Percentiles rank a stretch among this genome's conserved stretches.
Evolutionary conservation across 208 protist genomes (phyloP).

Genomic region (Crithidia thermophila): DNA sequence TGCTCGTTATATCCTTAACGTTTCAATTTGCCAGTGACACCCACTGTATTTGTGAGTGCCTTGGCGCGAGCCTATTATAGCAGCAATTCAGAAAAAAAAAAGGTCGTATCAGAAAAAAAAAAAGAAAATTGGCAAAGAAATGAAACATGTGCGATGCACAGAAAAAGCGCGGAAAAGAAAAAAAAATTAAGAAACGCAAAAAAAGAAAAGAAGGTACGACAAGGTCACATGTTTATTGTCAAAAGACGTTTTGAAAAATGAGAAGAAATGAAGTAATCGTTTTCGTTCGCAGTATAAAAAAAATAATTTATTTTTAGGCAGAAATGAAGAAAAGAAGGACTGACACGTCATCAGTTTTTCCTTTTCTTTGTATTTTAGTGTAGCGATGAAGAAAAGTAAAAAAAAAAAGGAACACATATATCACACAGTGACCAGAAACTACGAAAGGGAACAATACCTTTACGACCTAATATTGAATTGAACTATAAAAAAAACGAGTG

Average conservation of each 20-base stretch:
- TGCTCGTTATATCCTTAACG: too few species aligned
- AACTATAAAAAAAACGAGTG: too few species aligned
- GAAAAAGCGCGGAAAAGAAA: constrained; percentile 10
- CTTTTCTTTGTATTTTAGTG: neutral
- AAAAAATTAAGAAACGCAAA: neutral
- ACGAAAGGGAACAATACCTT: too few species aligned
- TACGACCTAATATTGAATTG: too few species aligned
- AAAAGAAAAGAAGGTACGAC: neutral
- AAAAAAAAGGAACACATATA: constrained; percentile 3
- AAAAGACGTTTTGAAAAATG: neutral
- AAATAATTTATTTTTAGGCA: neutral
- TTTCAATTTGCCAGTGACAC: too few species aligned
- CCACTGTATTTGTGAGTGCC: too few species aligned
- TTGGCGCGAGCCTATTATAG: too few species aligned
- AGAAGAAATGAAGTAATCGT: neutral
- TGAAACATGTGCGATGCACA: neutral
- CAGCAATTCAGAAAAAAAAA: constrained; percentile 5
- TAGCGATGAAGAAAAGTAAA: neutral
- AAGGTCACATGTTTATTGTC: too few species aligned
- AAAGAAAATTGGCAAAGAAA: constrained; percentile 4
- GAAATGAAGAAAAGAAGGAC: neutral
- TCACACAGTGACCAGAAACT: constrained; percentile 6
- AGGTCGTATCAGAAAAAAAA: neutral
- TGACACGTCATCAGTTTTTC: neutral
- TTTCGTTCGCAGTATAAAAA: too few species aligned